A percentile compares a stretch with the other conserved stretches of the same genome.
phyloP scores from a whole-genome alignment of 352 stramenopile genomes.

The Globisporangium megalacanthum region DNA sequence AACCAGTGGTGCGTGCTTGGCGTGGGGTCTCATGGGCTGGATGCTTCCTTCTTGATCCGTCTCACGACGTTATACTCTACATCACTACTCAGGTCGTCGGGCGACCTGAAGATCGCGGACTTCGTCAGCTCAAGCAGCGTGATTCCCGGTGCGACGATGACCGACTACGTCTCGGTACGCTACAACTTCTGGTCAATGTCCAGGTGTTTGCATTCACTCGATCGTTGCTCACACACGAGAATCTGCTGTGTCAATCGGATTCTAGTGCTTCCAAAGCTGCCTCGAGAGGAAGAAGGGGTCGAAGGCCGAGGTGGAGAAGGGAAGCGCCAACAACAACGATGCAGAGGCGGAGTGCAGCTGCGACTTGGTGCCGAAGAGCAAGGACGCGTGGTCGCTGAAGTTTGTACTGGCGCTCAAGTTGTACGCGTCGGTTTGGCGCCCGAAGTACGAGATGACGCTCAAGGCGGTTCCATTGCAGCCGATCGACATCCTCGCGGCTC shows the following conservation, averaged over 20 bases:
- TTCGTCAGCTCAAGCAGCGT: slow-evolving; percentile 2
- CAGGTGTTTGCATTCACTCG: too few relatives aligned
- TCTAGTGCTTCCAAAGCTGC: slow-evolving; percentile 6
- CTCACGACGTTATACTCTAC: neutral
- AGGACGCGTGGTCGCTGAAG: neutral
- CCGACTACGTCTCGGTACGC: slow-evolving; percentile 5
- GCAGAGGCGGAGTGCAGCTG: neutral
- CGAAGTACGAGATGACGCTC: slow-evolving; percentile 3
- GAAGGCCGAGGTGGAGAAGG: neutral
- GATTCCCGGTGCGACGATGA: neutral
- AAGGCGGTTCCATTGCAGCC: neutral
- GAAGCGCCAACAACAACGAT: neutral
- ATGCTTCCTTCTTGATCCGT: neutral
- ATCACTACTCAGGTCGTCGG: neutral
- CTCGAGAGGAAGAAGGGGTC: neutral
- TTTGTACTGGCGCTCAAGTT: slow-evolving; percentile 1
- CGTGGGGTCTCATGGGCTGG: neutral
- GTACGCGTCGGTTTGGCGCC: slow-evolving; percentile 2
- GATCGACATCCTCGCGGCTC: slow-evolving; percentile 6
- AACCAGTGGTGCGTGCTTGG: slow-evolving; percentile 3
- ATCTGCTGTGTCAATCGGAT: neutral
- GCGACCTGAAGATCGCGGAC: neutral
- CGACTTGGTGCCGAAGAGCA: neutral
- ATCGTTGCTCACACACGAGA: neutral
- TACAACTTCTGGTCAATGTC: neutral